A percentile compares a stretch with the other conserved stretches of the same genome.
phyloP scores from a whole-genome alignment of 768 basidiomycete species.

The Clitopilus hobsonii region DNA sequence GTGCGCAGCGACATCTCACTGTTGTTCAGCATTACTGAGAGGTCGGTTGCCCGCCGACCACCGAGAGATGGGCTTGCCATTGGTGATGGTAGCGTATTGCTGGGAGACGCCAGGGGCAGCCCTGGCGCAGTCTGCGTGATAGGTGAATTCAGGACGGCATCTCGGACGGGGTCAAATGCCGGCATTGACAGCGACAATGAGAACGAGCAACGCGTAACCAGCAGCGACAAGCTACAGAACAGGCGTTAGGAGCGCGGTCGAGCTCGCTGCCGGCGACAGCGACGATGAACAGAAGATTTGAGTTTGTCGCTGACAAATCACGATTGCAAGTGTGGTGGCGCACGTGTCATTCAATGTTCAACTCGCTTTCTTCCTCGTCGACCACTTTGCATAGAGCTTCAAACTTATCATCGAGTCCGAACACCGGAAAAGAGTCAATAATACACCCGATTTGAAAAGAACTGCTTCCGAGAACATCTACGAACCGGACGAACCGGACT shows the following conservation, averaged over 20 bases:
- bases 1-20: conserved; percentile 18
- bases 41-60: conserved; percentile 66
- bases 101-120: conserved; percentile 18
- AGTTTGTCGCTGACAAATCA: background rate
- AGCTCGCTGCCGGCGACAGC: conserved; percentile 15
- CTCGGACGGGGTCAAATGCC: conserved; percentile 82
- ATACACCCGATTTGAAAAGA: too few species aligned
- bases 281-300: conserved; percentile 14
- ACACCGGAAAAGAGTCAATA: too few species aligned
- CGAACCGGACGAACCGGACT: too few species aligned
- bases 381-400: too few species aligned
- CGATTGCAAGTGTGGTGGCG: background rate
- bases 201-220: conserved; percentile 11
- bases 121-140: conserved; percentile 36
- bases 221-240: conserved; percentile 7
- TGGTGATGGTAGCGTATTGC: conserved; percentile 27
- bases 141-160: conserved; percentile 80
- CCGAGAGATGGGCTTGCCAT: conserved; percentile 41
- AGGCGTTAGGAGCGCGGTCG: conserved; percentile 3
- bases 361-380: background rate
- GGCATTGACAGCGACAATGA: conserved; percentile 42
- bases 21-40: conserved; percentile 73
- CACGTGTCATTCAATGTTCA: background rate
- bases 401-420: too few species aligned
- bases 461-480: too few species aligned